Base-by-base conservation (phyloP, 352 stramenopile genomes). In the Phytophthora ohioensis region DNA sequence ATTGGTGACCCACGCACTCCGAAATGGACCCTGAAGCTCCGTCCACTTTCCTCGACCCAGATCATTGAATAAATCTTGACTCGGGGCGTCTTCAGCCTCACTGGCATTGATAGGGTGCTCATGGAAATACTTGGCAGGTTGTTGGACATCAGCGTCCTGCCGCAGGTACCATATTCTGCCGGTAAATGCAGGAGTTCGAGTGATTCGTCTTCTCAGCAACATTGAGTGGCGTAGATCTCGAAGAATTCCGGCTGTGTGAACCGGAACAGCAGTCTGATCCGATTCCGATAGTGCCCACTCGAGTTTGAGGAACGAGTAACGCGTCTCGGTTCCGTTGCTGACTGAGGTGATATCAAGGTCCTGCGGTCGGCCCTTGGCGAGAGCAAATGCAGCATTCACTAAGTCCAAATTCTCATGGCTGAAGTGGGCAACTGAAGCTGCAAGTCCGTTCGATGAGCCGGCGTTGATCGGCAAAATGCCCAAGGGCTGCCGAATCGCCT, bases 231-330 rank as follows among this genome's bases (percentile, higher is more conserved):
- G 81, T 17, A 80, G 47, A 15, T 69, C 59, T 38, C 83, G 87
- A 10, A 95, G 71, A 13, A 63, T 69, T 7, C 85, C 77, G 9
- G 76, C 69, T 53, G 90, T 84, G 6, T 78, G 87, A 9, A 76
- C 66, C 2, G 92, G 48, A 61, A 89, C 75, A n/a, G 15, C 36
- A 36, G 56, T 7, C 12, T 64, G 43, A 13, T 90, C 74, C 61
- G 90, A 83, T 10, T 83, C 80, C 27, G 90, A 81, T 17, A 91
- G 71, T 4, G 79, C 82, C 84, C 85, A 95, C 57, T 91, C 81
- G 8, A 93, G 57, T 38, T 81, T 87, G 6, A 94, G 71, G 64
- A 94, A 92, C 34, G 80, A 91, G 71, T 79, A 90, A 53, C 80
- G 77, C 15, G 58, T 71, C 34, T 76, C 68, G 1, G 60, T 80